Base-by-base conservation (phyloP, 2,329 filamentous ascomycete species). In the Pseudogymnoascus sp. region DNA sequence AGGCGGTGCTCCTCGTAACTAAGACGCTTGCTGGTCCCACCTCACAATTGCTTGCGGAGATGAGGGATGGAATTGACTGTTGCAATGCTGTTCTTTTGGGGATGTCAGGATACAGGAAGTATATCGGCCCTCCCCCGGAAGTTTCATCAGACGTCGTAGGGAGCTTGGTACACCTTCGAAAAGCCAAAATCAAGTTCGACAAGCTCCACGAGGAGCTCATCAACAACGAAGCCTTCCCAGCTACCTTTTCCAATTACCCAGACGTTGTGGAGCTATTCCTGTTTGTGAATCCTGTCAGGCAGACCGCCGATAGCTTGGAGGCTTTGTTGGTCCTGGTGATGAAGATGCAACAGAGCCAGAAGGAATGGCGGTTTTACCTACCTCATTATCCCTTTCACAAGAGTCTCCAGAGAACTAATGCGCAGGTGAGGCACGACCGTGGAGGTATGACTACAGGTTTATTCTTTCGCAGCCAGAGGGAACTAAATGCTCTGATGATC, bases 371-470 rank as follows among this genome's bases (percentile, higher is more conserved):
- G 4, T 67, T 84, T 10, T 77, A 83, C 63, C 70, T 79, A 1
- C 82, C 83, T 3, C 80, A 79, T 0, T 85, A 85, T 65, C 80
- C 82, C 0, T 75, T 81, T n/a, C 67, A 69, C 50, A 85, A 85
- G 68, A 77, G 81, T 4, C 63, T 84, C 1, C 78, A 83, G 66
- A 75, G 82, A 35, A 79, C 80, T 5, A 85, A 85, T 68, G 76
- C 79, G 2, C 82, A 84, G 66, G 82, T 85, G 4, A 76, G 82
- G 33, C 83, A 86, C 66, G 83, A 86, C 68, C 76, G 83, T 65
- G 83, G 83, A 17, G 82, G 83, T 23, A 76, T 83, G 19, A 84
- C 83, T 4, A 82, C 82, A 4, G 81, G 81, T 33, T 76, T 74
- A 64, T 78, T 76, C 66, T 78, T 77, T 64, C 68, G 65, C 26